Conservation (phyloP, 805 yeast species). For the Schwanniomyces occidentalis region DNA sequence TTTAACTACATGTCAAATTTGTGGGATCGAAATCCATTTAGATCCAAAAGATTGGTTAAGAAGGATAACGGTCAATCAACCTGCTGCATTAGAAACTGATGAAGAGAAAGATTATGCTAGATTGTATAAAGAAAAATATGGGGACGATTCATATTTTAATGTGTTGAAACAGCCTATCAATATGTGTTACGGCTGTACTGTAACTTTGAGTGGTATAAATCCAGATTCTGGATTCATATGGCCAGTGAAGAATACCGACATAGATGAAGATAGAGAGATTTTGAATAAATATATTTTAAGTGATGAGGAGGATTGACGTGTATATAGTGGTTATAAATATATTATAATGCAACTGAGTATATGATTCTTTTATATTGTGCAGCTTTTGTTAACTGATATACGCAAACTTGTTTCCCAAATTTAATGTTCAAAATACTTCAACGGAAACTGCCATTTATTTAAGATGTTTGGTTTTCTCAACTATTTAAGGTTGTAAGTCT, state of each 20-base stretch:
- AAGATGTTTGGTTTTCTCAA: too few species aligned
- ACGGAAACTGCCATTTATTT: too few species aligned
- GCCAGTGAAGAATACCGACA: slow-evolving; percentile 27
- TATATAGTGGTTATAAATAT: too few species aligned
- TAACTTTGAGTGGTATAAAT: slow-evolving; percentile 49
- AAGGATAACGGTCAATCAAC: slow-evolving; percentile 61
- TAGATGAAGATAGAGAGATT: slow-evolving; percentile 19
- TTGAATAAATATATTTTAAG: slow-evolving; percentile 50
- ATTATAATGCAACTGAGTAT: too few species aligned
- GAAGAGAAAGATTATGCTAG: slow-evolving; percentile 36
- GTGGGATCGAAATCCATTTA: slow-evolving; percentile 53
- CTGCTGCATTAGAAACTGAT: slow-evolving; percentile 47
- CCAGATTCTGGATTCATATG: slow-evolving; percentile 29
- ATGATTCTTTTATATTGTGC: too few species aligned
- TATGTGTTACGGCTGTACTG: slow-evolving; percentile 79
- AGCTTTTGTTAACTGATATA: too few species aligned
- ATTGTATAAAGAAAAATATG: slow-evolving; percentile 11
- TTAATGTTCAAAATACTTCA: too few species aligned
- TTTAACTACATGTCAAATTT: slow-evolving; percentile 50
- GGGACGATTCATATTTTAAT: slow-evolving; percentile 3
- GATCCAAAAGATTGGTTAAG: slow-evolving; percentile 68
- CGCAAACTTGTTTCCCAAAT: too few species aligned
- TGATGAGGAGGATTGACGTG: slow-evolving; percentile 28
- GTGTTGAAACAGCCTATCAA: slow-evolving; percentile 17
- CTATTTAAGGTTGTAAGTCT: too few species aligned